These are phyloP conservation scores for Juncus inflexus DNA, from an alignment of 176 grass and related monocot species.

Conservation along the genomic window DNA sequence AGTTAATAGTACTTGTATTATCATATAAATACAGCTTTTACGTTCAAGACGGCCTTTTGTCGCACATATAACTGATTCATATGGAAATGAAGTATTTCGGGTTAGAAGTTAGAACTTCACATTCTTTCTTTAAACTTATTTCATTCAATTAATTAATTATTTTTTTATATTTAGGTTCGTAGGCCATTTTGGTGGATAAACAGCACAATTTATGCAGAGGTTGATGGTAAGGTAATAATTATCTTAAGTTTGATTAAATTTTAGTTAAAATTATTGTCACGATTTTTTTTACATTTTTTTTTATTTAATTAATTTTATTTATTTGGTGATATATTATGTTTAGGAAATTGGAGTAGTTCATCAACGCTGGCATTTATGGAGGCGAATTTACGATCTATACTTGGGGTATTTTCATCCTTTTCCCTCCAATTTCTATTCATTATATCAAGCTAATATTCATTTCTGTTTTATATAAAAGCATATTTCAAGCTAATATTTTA, in stretches of 20 bases:
- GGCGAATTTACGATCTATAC: constrained; percentile 95
- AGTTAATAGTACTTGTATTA: constrained; percentile 7
- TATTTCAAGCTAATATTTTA: constrained; percentile 5
- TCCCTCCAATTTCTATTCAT: constrained; percentile 2
- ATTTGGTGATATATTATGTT: constrained; percentile 29
- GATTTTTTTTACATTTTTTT: no score
- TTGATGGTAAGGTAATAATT: constrained; percentile 71
- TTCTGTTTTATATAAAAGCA: constrained; percentile 20
- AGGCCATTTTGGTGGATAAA: constrained; percentile 97
- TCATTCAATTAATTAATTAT: constrained; percentile 23
- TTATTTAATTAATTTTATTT: not conserved
- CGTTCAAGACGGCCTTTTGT: constrained; percentile 77
- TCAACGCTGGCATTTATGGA: constrained; percentile 97
- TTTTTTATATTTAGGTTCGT: constrained; percentile 58
- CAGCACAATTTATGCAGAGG: constrained; percentile 93
- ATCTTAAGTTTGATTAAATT: no score
- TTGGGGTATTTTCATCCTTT: constrained; percentile 63
- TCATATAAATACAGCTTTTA: constrained; percentile 64
- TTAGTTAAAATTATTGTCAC: no score
- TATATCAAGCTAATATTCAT: constrained; percentile 5
- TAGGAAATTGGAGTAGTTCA: constrained; percentile 94
- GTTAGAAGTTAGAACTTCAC: constrained; percentile 36
- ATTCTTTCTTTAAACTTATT: not conserved
- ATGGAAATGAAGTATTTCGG: constrained; percentile 85
- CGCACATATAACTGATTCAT: constrained; percentile 68